These are phyloP conservation scores for Psilocybe tampanensis DNA, from an alignment of 768 basidiomycete species.

Conservation along the genomic window DNA sequence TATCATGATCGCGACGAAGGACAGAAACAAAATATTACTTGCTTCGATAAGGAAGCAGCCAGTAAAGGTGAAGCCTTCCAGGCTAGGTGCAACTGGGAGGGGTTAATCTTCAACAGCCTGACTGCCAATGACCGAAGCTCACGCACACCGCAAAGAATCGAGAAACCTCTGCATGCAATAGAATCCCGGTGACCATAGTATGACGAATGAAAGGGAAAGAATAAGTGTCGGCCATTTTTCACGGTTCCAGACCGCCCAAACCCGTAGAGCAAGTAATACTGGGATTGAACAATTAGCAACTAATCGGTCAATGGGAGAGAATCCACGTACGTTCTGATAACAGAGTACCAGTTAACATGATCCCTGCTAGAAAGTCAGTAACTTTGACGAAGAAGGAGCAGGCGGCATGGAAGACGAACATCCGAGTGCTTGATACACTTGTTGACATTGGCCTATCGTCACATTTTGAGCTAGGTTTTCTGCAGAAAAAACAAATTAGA, in stretches of 20 bases:
- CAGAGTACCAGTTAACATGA: constrained; percentile 7
- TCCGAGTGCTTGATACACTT: constrained; percentile 2
- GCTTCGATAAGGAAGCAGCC: constrained; percentile 10
- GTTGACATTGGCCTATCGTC: not conserved
- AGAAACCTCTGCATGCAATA: constrained; percentile 4
- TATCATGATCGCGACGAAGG: constrained; percentile 6
- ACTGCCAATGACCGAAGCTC: not conserved
- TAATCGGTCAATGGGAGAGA: too few species aligned
- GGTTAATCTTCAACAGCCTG: not conserved
- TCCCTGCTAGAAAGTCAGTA: constrained; percentile 2
- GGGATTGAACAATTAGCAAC: not conserved
- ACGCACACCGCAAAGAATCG: constrained; percentile 7
- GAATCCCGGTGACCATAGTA: not conserved
- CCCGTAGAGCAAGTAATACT: constrained; percentile 14
- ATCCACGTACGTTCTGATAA: constrained; percentile 9
- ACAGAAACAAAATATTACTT: not conserved
- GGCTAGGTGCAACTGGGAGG: too few species aligned
- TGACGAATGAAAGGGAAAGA: not conserved
- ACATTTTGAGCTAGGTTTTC: constrained; percentile 4
- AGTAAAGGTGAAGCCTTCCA: not conserved
- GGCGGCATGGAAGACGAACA: constrained; percentile 1
- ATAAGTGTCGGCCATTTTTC: not conserved
- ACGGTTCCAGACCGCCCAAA: constrained; percentile 17
- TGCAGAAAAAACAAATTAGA: not conserved
- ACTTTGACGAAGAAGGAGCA: too few species aligned